phyloP scores from a whole-genome alignment of 2,329 filamentous ascomycete genomes.

The Teratosphaeria zuluensis region DNA sequence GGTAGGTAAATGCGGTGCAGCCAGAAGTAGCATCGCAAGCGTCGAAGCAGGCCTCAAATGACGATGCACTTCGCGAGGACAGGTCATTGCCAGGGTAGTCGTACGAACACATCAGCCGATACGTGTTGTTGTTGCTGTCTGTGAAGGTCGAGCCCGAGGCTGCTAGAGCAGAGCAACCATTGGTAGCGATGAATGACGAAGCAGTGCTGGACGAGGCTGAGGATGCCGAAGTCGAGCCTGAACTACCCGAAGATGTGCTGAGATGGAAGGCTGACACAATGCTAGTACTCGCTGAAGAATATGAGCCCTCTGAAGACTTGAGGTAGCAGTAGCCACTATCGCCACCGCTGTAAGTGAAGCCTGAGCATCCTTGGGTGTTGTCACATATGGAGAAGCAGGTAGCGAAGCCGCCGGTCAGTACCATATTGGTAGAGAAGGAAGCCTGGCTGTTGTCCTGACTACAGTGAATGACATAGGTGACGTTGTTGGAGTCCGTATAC shows the following conservation, averaged over 20 bases:
- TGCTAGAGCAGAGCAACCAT: conserved; percentile 1
- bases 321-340: conserved; percentile 8
- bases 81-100: conserved; percentile 4
- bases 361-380: conserved; percentile 1
- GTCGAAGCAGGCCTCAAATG: conserved; percentile 5
- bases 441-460: conserved; percentile 2
- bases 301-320: conserved; percentile 3
- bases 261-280: conserved; percentile 2
- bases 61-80: not conserved
- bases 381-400: conserved; percentile 7
- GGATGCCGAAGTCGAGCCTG: not conserved
- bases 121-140: conserved; percentile 3
- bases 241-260: not conserved
- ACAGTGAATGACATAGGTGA: conserved; percentile 4
- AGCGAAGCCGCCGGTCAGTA: conserved; percentile 3
- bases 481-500: not conserved
- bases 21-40: conserved; percentile 6
- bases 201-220: not conserved
- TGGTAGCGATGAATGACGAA: not conserved
- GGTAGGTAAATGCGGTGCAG: conserved; percentile 10
- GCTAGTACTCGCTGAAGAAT: not conserved
- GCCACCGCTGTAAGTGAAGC: conserved; percentile 6
- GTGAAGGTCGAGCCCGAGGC: conserved; percentile 3
- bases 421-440: not conserved
- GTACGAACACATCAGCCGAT: conserved; percentile 5